These are phyloP conservation scores for Erodium maritimum DNA, from an alignment of 345 rosid species.

Conservation along the genomic window DNA sequence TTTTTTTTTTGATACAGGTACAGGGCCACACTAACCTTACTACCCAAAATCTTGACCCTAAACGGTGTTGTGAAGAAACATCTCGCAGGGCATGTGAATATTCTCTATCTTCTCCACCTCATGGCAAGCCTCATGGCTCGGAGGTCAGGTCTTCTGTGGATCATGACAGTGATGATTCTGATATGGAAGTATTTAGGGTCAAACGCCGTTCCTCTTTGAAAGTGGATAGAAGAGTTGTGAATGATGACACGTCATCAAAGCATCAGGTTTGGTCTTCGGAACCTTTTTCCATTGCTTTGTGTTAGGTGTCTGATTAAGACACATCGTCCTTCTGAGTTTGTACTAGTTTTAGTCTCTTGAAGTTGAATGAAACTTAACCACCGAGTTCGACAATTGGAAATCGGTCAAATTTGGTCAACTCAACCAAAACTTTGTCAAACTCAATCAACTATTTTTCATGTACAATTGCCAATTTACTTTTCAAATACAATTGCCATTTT, in stretches of 20 bases:
- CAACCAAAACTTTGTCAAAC: too few species aligned
- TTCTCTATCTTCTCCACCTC: constrained; percentile 23
- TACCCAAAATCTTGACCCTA: constrained; percentile 23
- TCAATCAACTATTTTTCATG: too few species aligned
- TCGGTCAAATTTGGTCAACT: too few species aligned
- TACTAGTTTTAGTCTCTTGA: not conserved
- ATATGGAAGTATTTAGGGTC: constrained; percentile 72
- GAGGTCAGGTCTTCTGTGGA: constrained; percentile 20
- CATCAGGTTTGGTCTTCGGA: constrained; percentile 6
- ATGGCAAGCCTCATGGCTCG: constrained; percentile 20
- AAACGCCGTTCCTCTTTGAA: constrained; percentile 74
- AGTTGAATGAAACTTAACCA: too few species aligned
- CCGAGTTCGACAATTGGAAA: too few species aligned
- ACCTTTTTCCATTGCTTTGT: not conserved
- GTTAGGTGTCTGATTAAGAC: not conserved
- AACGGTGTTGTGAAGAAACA: constrained; percentile 27
- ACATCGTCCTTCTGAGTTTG: not conserved
- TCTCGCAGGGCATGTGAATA: constrained; percentile 19
- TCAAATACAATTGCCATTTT: too few species aligned
- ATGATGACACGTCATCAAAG: constrained; percentile 25
- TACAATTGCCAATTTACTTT: too few species aligned
- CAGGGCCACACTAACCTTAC: constrained; percentile 23
- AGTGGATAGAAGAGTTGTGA: constrained; percentile 42
- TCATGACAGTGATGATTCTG: constrained; percentile 74
- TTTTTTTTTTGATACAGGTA: constrained; percentile 25